Conservation (phyloP, 148 eudicot genomes). For the Pharnaceum exiguum region DNA sequence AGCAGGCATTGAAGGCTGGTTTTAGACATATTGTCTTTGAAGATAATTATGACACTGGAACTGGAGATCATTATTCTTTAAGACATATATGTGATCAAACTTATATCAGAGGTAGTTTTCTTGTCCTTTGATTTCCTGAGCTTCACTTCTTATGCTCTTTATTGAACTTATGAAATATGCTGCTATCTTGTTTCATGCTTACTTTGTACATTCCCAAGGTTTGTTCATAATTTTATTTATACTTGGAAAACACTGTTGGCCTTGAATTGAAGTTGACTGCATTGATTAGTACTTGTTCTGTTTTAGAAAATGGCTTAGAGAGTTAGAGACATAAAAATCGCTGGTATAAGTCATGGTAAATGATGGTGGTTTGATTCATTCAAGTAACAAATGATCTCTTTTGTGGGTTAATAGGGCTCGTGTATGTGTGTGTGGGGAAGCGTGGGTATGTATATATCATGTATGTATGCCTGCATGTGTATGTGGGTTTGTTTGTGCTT, state of each 20-base stretch:
- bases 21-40: constrained; percentile 90
- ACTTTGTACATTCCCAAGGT: background rate
- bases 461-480: no score
- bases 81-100: constrained; percentile 96
- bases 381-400: no score
- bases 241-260: background rate
- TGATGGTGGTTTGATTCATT: no score
- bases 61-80: constrained; percentile 96
- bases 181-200: constrained; percentile 5
- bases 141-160: background rate
- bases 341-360: no score
- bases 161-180: background rate
- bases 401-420: no score
- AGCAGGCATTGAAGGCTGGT: constrained; percentile 94
- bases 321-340: no score
- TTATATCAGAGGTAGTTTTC: constrained; percentile 71
- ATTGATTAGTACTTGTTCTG: no score
- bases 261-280: no score
- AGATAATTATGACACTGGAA: constrained; percentile 98
- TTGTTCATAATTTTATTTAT: background rate
- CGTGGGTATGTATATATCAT: no score
- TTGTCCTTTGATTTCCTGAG: background rate
- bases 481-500: no score
- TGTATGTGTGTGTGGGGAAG: no score
- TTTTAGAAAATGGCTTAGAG: no score